Evolutionary conservation across 805 yeast genomes (phyloP).

Genomic region (Jamesozyma gamospora): DNA sequence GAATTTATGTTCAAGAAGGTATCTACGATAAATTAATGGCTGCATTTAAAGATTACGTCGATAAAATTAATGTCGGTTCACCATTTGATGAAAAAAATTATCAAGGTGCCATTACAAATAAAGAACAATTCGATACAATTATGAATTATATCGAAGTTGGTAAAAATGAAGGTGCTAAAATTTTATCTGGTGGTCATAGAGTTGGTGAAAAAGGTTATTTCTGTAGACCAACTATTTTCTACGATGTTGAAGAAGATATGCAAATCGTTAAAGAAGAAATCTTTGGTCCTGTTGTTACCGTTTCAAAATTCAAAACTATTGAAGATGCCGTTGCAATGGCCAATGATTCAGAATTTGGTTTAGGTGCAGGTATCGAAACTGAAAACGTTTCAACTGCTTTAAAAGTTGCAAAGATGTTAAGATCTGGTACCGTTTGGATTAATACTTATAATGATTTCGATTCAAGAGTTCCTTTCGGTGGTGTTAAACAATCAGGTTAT

Average conservation of each 20-base stretch:
- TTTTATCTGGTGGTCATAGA: conserved; percentile 64
- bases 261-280: conserved; percentile 62
- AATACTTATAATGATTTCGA: conserved; percentile 76
- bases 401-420: conserved; percentile 51
- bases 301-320: conserved; percentile 53
- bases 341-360: conserved; percentile 63
- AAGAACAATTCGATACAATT: conserved; percentile 58
- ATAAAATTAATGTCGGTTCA: conserved; percentile 57
- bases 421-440: conserved; percentile 73
- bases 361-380: conserved; percentile 77
- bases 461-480: conserved; percentile 71
- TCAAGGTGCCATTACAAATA: conserved; percentile 75
- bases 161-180: conserved; percentile 55
- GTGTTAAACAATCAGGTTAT: conserved; percentile 69
- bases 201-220: conserved; percentile 59
- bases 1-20: conserved; percentile 65
- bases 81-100: conserved; percentile 59
- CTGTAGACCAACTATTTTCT: conserved; percentile 63
- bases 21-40: conserved; percentile 53
- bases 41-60: conserved; percentile 49
- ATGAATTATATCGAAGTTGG: conserved; percentile 58
- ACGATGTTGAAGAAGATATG: conserved; percentile 55
- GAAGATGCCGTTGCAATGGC: conserved; percentile 62
- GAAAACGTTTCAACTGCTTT: conserved; percentile 50
- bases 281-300: conserved; percentile 71